These are phyloP conservation scores for Saccharomycopsis fodiens DNA, from an alignment of 805 yeast species.

Conservation along the genomic window DNA sequence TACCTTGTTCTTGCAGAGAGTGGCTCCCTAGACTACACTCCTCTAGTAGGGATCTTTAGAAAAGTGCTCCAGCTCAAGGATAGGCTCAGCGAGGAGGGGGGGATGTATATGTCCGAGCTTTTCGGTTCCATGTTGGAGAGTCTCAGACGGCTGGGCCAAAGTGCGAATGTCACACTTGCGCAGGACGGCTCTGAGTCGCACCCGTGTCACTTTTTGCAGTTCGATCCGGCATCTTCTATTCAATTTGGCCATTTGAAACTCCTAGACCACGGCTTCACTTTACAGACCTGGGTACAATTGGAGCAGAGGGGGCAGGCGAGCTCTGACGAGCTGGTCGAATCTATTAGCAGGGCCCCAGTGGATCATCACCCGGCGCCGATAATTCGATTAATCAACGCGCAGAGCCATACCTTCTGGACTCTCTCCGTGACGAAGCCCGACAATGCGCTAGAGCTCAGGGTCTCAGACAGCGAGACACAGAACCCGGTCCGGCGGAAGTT, in stretches of 20 bases:
- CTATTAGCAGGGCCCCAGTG: not conserved
- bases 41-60: conserved; percentile 3
- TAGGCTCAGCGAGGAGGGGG: not conserved
- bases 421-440: conserved; percentile 7
- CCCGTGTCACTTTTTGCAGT: conserved; percentile 10
- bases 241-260: conserved; percentile 12
- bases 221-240: conserved; percentile 4
- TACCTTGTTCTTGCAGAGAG: conserved; percentile 12
- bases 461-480: conserved; percentile 9
- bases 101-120: conserved; percentile 3
- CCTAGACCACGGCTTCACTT: conserved; percentile 25
- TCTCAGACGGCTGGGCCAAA: conserved; percentile 4
- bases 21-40: conserved; percentile 12
- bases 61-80: conserved; percentile 15
- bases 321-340: not conserved
- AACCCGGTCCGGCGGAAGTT: conserved; percentile 20
- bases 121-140: conserved; percentile 5
- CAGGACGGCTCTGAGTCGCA: conserved; percentile 10
- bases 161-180: conserved; percentile 7
- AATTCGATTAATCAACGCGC: conserved; percentile 9
- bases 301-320: conserved; percentile 11
- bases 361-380: conserved; percentile 6
- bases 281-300: conserved; percentile 36
- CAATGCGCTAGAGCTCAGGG: conserved; percentile 8
- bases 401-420: conserved; percentile 15